Evolutionary conservation across 192 early-diverging fungal genomes (phyloP), one percentile per base, ranked within the genome.

Genomic region (Glomus cerebriforme): DNA sequence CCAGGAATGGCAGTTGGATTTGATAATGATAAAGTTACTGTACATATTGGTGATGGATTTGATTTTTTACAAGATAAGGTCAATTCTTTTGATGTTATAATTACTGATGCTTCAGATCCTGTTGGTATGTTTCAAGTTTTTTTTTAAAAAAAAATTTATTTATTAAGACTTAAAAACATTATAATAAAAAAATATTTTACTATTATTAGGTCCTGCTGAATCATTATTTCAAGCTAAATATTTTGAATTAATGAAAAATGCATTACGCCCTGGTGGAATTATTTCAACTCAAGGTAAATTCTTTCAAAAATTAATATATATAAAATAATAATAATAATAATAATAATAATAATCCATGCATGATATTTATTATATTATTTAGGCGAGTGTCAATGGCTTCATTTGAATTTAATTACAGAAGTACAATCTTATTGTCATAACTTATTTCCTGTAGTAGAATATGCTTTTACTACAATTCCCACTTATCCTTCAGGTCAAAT

Each of bases 301-400:
- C 2, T 35, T 24, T 1, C 45, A 17, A 26, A 19, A 79, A 67
- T n/a, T 29, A 13, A 24, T 7, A 69, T 15, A 17, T 39, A 62
- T 19, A 13, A 24, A 27, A 37, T 9, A 39, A 9, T 9, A 63
- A 24, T n/a, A 47, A 26, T 35, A 66, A 49, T 49, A 49, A 59
- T 78, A 78, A 17, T 47, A 6, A 60, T 24, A 15, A 60, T 79
- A 26, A 26, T 26, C 19, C 27, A n/a, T n/a, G n/a, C n/a, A n/a
- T 32, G 2, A 45, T 32, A 26, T 73, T 62, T 1, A 26, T 35
- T 19, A 12, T 39, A 39, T 39, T 9, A 0, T 39, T 35, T 54
- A 85, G 84, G 95, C 85, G 98, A 99, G 90, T 98, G 98, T 92
- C 93, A 95, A 89, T 99, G 98, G 97, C 94, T 99, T 70, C 96